A percentile compares a stretch with the other conserved stretches of the same genome.
phyloP scores from a whole-genome alignment of 2,329 filamentous ascomycete species.

The Lachnellula arida region DNA sequence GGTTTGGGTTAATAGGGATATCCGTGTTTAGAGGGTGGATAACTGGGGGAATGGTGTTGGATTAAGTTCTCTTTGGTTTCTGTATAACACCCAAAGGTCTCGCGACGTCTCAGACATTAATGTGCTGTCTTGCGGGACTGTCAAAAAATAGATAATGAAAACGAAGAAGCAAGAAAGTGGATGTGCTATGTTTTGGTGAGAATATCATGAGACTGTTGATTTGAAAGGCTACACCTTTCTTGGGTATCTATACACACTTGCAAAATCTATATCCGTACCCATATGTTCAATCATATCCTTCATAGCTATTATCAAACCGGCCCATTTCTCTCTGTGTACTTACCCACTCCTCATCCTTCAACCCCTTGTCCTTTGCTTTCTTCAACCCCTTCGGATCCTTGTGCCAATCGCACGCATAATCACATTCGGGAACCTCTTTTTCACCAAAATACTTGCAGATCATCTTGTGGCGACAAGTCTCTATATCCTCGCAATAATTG shows the following conservation, averaged over 20 bases:
- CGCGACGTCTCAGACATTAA: too few relatives aligned
- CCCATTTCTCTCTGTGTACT: conserved; percentile 58
- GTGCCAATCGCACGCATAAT: conserved; percentile 75
- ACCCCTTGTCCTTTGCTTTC: conserved; percentile 49
- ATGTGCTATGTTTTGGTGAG: too few relatives aligned
- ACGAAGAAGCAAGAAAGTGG: too few relatives aligned
- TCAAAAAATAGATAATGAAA: too few relatives aligned
- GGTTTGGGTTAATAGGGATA: neutral
- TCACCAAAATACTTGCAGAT: conserved; percentile 80
- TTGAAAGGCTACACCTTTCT: neutral
- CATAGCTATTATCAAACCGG: conserved; percentile 51
- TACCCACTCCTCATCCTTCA: conserved; percentile 59
- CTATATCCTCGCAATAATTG: conserved; percentile 74
- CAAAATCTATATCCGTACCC: neutral
- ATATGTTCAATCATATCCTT: conserved; percentile 37
- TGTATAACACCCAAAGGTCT: neutral
- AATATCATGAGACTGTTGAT: too few relatives aligned
- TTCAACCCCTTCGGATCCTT: conserved; percentile 60
- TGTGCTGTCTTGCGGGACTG: too few relatives aligned
- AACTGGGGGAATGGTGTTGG: neutral
- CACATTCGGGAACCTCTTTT: conserved; percentile 51
- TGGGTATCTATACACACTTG: conserved; percentile 6
- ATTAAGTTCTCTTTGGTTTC: neutral
- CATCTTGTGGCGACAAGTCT: conserved; percentile 66
- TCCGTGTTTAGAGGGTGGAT: neutral